These are phyloP conservation scores for Coemansia reversa DNA, from an alignment of 192 early-diverging fungal species.

Conservation along the genomic window DNA sequence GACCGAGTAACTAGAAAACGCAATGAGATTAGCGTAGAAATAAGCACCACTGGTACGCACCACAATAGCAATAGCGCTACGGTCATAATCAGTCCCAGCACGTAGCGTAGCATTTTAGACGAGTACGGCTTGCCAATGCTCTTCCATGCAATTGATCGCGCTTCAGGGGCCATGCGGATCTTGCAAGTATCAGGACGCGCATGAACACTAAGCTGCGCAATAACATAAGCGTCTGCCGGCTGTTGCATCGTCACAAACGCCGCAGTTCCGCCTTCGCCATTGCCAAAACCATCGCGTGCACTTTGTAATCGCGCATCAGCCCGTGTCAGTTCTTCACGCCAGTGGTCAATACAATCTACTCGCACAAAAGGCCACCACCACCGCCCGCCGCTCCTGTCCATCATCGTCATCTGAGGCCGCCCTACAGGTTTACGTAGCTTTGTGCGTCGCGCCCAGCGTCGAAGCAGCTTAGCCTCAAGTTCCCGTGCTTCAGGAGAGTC, in stretches of 20 bases:
- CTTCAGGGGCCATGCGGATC: constrained; percentile 68
- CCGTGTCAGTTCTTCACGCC: constrained; percentile 53
- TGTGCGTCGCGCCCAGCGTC: constrained; percentile 24
- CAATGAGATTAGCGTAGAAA: constrained; percentile 68
- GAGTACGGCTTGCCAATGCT: constrained; percentile 62
- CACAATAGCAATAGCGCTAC: constrained; percentile 70
- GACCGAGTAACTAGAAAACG: constrained; percentile 61
- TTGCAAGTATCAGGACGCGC: constrained; percentile 61
- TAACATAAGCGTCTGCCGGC: constrained; percentile 63
- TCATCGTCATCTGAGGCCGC: constrained; percentile 9
- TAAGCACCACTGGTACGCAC: constrained; percentile 65
- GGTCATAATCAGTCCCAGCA: constrained; percentile 59
- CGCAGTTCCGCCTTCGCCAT: constrained; percentile 39
- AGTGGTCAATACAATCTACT: constrained; percentile 66
- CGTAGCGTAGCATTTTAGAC: constrained; percentile 58
- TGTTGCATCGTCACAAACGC: constrained; percentile 76
- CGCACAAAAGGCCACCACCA: constrained; percentile 33
- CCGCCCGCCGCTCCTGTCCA: neutral
- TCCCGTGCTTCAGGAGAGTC: constrained; percentile 29
- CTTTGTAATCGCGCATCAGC: constrained; percentile 53
- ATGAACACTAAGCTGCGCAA: constrained; percentile 64
- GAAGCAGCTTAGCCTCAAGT: constrained; percentile 34
- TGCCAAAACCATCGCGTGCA: constrained; percentile 31
- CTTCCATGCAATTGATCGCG: constrained; percentile 69
- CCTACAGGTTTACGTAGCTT: constrained; percentile 3